Conservation (phyloP, 1,284 basidiomycete species). For the Stygiomarasmius scandens region DNA sequence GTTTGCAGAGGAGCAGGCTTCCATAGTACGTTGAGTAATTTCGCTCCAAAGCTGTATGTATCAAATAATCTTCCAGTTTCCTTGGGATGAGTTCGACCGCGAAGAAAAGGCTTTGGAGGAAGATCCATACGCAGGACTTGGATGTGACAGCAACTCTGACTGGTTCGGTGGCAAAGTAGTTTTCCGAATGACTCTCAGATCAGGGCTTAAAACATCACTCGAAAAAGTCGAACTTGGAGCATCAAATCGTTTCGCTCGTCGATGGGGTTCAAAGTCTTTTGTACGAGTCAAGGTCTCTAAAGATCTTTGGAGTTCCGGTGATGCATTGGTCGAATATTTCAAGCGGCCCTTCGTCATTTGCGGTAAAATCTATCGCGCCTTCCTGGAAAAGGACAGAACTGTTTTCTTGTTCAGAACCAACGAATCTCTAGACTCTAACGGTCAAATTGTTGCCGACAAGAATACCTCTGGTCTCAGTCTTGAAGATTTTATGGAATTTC, state of each 20-base stretch:
- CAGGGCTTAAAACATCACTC: conserved; percentile 35
- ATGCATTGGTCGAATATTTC: conserved; percentile 34
- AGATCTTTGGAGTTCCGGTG: conserved; percentile 24
- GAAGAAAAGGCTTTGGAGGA: conserved; percentile 36
- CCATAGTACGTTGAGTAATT: conserved; percentile 31
- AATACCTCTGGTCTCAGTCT: conserved; percentile 23
- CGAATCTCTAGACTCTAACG: conserved; percentile 27
- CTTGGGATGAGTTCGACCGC: conserved; percentile 47
- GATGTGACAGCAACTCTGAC: conserved; percentile 33
- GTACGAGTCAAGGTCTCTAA: conserved; percentile 42
- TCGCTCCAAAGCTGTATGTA: background rate
- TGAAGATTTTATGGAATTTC: conserved; percentile 30
- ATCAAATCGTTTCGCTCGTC: conserved; percentile 44
- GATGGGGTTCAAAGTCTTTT: conserved; percentile 48
- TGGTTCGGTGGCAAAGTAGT: conserved; percentile 50
- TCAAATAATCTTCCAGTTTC: conserved; percentile 34
- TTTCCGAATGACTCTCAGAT: conserved; percentile 37
- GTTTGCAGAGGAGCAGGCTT: conserved; percentile 39
- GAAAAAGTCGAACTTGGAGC: conserved; percentile 42
- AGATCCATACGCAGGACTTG: conserved; percentile 35
- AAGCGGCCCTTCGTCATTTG: conserved; percentile 42
- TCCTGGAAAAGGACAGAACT: conserved; percentile 46
- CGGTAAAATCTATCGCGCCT: conserved; percentile 44
- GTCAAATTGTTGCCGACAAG: too few species aligned
- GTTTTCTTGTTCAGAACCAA: conserved; percentile 46